phyloP scores from a whole-genome alignment of 2,329 filamentous ascomycete genomes.

The Endothia cerciana region DNA sequence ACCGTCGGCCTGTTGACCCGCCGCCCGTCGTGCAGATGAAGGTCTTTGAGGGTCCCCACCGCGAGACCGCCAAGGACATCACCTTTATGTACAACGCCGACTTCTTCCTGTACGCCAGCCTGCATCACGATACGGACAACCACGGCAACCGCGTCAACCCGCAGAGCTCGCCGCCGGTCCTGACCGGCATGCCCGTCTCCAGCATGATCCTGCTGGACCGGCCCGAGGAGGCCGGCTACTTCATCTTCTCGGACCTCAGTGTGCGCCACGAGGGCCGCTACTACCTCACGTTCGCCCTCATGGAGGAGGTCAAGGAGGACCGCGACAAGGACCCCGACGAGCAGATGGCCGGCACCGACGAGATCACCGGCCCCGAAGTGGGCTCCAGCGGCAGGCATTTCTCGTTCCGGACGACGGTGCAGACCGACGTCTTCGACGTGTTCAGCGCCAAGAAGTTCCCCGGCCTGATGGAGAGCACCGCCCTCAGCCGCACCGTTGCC shows the following conservation, averaged over 20 bases:
- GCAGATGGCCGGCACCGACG: constrained; percentile 39
- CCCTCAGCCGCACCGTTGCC: constrained; percentile 85
- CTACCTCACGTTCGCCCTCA: constrained; percentile 87
- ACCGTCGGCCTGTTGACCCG: constrained; percentile 89
- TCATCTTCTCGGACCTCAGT: constrained; percentile 95
- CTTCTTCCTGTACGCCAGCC: constrained; percentile 94
- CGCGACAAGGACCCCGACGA: constrained; percentile 71
- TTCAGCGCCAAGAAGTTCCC: constrained; percentile 99
- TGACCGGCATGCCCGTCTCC: constrained; percentile 92
- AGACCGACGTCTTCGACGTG: constrained; percentile 84
- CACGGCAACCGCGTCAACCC: constrained; percentile 74
- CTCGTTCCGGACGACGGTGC: constrained; percentile 40
- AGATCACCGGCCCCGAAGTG: constrained; percentile 37
- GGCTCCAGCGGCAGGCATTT: constrained; percentile 22
- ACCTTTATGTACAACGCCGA: constrained; percentile 95
- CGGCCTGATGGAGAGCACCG: constrained; percentile 86
- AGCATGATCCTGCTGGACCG: constrained; percentile 96
- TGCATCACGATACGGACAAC: constrained; percentile 83
- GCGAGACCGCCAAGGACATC: constrained; percentile 67
- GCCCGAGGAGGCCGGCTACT: constrained; percentile 80
- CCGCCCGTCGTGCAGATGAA: constrained; percentile 92
- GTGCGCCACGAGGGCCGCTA: constrained; percentile 95
- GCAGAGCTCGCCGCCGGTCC: constrained; percentile 76
- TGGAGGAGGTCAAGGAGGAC: constrained; percentile 87
- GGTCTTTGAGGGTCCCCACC: constrained; percentile 74